Evolutionary conservation across 306 rosid species (phyloP).

Genomic region (Prunus armeniaca): DNA sequence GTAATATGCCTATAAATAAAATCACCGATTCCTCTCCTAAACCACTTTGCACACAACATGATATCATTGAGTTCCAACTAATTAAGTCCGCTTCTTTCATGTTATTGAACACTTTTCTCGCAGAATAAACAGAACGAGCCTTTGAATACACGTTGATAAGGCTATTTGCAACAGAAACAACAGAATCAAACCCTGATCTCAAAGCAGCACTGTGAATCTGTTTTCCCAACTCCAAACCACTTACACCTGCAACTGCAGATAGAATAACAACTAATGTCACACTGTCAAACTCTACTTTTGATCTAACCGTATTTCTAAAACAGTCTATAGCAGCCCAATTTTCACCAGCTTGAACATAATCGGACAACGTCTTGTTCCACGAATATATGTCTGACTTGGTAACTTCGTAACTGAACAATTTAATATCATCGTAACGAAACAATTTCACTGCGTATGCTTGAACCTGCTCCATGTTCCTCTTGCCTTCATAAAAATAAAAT

Average conservation of each 20-base stretch:
- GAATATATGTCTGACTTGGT: slow-evolving; percentile 38
- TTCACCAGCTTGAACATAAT: slow-evolving; percentile 46
- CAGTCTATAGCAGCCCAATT: slow-evolving; percentile 52
- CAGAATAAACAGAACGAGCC: slow-evolving; percentile 43
- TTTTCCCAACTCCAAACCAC: slow-evolving; percentile 46
- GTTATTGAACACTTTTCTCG: slow-evolving; percentile 42
- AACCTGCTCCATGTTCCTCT: slow-evolving; percentile 48
- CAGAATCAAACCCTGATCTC: slow-evolving; percentile 42
- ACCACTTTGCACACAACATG: slow-evolving; percentile 51
- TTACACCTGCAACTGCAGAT: slow-evolving; percentile 42
- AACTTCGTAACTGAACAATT: background rate
- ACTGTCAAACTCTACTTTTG: slow-evolving; percentile 41
- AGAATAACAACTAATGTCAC: slow-evolving; percentile 51
- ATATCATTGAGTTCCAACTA: slow-evolving; percentile 81
- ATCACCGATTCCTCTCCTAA: slow-evolving; percentile 49
- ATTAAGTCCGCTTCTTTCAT: slow-evolving; percentile 63
- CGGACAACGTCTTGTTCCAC: slow-evolving; percentile 65
- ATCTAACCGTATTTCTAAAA: slow-evolving; percentile 45
- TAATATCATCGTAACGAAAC: slow-evolving; percentile 1
- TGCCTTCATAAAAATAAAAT: slow-evolving; percentile 35
- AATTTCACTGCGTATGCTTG: slow-evolving; percentile 57
- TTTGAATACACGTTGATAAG: slow-evolving; percentile 70
- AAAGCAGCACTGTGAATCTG: slow-evolving; percentile 58
- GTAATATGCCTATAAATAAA: slow-evolving; percentile 45
- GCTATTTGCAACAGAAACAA: slow-evolving; percentile 57